Evolutionary conservation across 306 rosid genomes (phyloP), one percentile per base, ranked within the genome.

Genomic region (Lotus japonicus): DNA sequence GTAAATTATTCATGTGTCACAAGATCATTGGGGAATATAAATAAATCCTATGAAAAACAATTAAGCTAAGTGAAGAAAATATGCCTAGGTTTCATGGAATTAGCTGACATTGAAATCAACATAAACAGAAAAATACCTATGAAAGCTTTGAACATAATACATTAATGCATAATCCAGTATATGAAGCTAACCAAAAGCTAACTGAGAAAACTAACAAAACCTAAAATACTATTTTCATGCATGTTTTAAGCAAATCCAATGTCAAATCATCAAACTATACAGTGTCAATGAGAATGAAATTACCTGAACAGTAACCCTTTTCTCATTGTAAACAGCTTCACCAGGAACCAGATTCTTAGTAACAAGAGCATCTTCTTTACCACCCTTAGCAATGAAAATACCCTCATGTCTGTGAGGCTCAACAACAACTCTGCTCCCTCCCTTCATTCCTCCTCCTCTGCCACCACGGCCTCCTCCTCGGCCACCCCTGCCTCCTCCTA

Each of bases 301-400:
- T 14, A 91, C 97, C 96, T 87, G 96, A 6, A 92, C 95, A 9
- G 89, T 66, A 4, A 92, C 59, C 66, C 95, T 83, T 78, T 92
- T 92, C 81, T 92, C 98, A 15, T 86, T 87, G 79, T 89, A 92
- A 50, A 92, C 96, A 51, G 96, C 91, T 70, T 85, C 98, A 6
- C 98, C 98, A 2, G 95, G 87, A n/a, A 87, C 96, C 71, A 92
- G 35, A 59, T 92, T 92, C 82, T 73, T 87, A 8, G 98, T 92
- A 6, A 92, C 96, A 79, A 92, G 92, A 9, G 98, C 96, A 80
- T 92, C 98, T 72, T 92, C 92, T 41, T 89, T 92, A 4, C 96
- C 98, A 4, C 96, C 98, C 91, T 86, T 92, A 0, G 92, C 92
- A 48, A 92, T 88, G 84, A 92, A 92, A 7, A 89, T 85, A 1